Percentiles rank a stretch among this genome's conserved stretches.
These are phyloP conservation scores for Bauhinia variegata DNA, from an alignment of 306 rosid species.

Conservation along the genomic window DNA sequence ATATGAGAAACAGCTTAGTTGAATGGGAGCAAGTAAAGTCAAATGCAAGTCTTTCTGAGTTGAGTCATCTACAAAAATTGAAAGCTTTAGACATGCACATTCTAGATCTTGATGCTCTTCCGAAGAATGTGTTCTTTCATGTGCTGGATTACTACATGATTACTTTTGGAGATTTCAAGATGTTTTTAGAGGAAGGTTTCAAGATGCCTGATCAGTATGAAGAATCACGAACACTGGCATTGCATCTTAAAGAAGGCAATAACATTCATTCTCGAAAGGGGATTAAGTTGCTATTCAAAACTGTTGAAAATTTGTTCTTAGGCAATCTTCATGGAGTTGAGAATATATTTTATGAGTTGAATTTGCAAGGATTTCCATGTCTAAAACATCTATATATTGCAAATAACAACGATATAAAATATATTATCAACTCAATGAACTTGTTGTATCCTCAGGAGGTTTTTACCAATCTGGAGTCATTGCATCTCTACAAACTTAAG, in stretches of 20 bases:
- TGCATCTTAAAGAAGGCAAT: too few species aligned
- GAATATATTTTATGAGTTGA: too few species aligned
- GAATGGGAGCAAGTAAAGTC: slow-evolving; percentile 24
- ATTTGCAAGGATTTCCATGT: slow-evolving; percentile 30
- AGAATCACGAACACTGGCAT: too few species aligned
- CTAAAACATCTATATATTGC: slow-evolving; percentile 33
- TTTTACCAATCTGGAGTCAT: slow-evolving; percentile 28
- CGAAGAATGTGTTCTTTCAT: slow-evolving; percentile 17
- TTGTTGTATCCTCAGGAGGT: slow-evolving; percentile 11
- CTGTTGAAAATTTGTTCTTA: too few species aligned
- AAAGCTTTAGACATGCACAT: slow-evolving; percentile 29
- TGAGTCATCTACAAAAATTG: slow-evolving; percentile 21
- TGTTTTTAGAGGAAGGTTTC: too few species aligned
- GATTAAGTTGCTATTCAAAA: too few species aligned
- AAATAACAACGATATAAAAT: background rate
- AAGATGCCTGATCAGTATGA: too few species aligned
- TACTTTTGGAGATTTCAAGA: slow-evolving; percentile 39
- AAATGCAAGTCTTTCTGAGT: slow-evolving; percentile 27
- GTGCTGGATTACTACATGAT: slow-evolving; percentile 30
- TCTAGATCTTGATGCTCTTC: slow-evolving; percentile 21
- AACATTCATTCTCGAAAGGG: too few species aligned
- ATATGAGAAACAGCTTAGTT: slow-evolving; percentile 31
- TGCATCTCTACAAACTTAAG: slow-evolving; percentile 18
- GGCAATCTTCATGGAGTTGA: too few species aligned
- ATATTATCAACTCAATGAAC: slow-evolving; percentile 20